Evolutionary conservation across 2,329 filamentous ascomycete species (phyloP).

Genomic region (Fusarium veterinarium): DNA sequence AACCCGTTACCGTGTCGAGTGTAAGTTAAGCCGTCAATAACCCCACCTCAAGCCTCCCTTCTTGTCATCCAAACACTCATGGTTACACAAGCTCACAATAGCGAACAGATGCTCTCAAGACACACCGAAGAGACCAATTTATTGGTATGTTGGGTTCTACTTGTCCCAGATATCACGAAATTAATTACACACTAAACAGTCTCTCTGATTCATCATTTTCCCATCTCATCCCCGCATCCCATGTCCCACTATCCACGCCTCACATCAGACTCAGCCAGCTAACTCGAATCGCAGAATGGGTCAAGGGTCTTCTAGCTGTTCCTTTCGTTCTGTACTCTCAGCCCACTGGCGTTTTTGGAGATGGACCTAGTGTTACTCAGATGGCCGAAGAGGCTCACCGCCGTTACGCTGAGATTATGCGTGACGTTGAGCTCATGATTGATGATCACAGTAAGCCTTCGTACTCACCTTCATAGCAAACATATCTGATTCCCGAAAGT

Average conservation of each 20-base stretch:
- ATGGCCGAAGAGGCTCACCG: constrained; percentile 85
- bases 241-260: neutral
- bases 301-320: constrained; percentile 93
- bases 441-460: constrained; percentile 81
- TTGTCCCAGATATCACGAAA: neutral
- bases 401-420: constrained; percentile 94
- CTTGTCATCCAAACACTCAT: neutral
- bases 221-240: neutral
- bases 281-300: constrained; percentile 78
- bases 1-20: constrained; percentile 77
- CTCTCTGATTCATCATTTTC: neutral
- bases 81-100: constrained; percentile 37
- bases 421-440: constrained; percentile 91
- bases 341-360: constrained; percentile 86
- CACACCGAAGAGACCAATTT: constrained; percentile 90
- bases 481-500: constrained; percentile 61
- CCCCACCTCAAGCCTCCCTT: constrained; percentile 2
- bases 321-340: constrained; percentile 97
- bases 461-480: neutral
- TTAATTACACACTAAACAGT: neutral
- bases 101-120: constrained; percentile 73
- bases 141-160: constrained; percentile 65
- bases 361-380: constrained; percentile 71
- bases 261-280: constrained; percentile 4
- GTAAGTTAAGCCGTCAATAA: constrained; percentile 54